Percentiles rank a stretch among this genome's conserved stretches.
Conservation (phyloP, 495 filamentous ascomycete genomes). For the Astrothelium macrocarpum region DNA sequence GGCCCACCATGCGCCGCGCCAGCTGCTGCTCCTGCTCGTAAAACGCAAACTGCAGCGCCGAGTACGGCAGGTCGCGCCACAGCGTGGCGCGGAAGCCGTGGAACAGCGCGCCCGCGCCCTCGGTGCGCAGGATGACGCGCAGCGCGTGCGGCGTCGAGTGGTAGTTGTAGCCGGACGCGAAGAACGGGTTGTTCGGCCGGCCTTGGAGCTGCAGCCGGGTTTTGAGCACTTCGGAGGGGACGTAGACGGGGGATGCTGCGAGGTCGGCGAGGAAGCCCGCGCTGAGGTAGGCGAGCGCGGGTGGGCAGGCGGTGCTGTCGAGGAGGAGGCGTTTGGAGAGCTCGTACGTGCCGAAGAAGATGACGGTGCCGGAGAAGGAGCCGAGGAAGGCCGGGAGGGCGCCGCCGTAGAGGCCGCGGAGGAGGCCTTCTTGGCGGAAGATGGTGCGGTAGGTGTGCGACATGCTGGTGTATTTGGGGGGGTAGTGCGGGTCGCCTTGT, state of each 20-base stretch:
- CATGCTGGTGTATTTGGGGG: slow-evolving; percentile 83
- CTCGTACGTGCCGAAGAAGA: slow-evolving; percentile 95
- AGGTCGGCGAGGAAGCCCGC: slow-evolving; percentile 86
- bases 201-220: slow-evolving; percentile 91
- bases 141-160: slow-evolving; percentile 67
- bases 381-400: slow-evolving; percentile 82
- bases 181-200: slow-evolving; percentile 86
- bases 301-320: slow-evolving; percentile 60
- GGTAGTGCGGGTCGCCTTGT: slow-evolving; percentile 87
- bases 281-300: slow-evolving; percentile 71
- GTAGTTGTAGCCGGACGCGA: slow-evolving; percentile 90
- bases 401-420: slow-evolving; percentile 84
- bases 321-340: slow-evolving; percentile 85
- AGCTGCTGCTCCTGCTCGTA: slow-evolving; percentile 85
- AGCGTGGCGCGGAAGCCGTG: slow-evolving; percentile 92
- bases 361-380: slow-evolving; percentile 85
- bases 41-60: slow-evolving; percentile 92
- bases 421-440: slow-evolving; percentile 79
- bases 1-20: slow-evolving; percentile 66
- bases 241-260: slow-evolving; percentile 84
- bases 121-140: slow-evolving; percentile 68
- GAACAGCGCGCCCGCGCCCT: slow-evolving; percentile 79
- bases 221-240: slow-evolving; percentile 93
- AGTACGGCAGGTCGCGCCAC: slow-evolving; percentile 90
- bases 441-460: slow-evolving; percentile 85